Evolutionary conservation across 139 green algal genomes (phyloP), one percentile per base, ranked within the genome.

Genomic region (Chlamydomonas asymmetrica): DNA sequence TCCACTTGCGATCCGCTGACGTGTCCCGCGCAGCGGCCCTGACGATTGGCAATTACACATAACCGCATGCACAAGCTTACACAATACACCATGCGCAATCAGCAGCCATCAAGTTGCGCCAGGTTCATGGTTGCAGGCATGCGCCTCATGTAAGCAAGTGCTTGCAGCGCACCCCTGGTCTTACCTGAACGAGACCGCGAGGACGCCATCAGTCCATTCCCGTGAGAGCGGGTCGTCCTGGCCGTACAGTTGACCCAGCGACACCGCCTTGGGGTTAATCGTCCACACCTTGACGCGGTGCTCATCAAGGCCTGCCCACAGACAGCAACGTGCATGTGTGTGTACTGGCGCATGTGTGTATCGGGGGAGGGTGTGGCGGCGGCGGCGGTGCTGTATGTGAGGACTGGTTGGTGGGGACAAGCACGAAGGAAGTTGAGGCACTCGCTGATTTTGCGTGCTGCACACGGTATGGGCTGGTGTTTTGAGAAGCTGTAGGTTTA

Each of bases 141-240:
- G 18, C 13, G 18, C 59, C 23, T 43, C n/a, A n/a, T n/a, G n/a
- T n/a, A n/a, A n/a, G n/a, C n/a, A n/a, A n/a, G n/a, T n/a, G n/a
- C n/a, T n/a, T n/a, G n/a, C n/a, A n/a, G n/a, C n/a, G n/a, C n/a
- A n/a, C n/a, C n/a, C n/a, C n/a, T n/a, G n/a, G n/a, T 1, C 67
- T 3, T 83, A 82, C 41, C 89, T 80, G 84, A 93, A 93, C 3
- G 80, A 71, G 2, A 91, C 85, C 1, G 88, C 90, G 25, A 94
- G 79, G 20, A 94, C 81, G 32, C 91, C 90, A 67, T 96, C 91
- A 45, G 88, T 88, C 91, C 89, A 95, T 67, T 95, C 91, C 84
- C 80, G 76, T 23, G 67, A 78, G 9, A 84, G 48, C 0, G 79
- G 79, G 62, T 84, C 79, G 37, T 84, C 79, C 48, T 80, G 65